Conservation (phyloP, 2,329 filamentous ascomycete species). For the Ilyonectria destructans region DNA sequence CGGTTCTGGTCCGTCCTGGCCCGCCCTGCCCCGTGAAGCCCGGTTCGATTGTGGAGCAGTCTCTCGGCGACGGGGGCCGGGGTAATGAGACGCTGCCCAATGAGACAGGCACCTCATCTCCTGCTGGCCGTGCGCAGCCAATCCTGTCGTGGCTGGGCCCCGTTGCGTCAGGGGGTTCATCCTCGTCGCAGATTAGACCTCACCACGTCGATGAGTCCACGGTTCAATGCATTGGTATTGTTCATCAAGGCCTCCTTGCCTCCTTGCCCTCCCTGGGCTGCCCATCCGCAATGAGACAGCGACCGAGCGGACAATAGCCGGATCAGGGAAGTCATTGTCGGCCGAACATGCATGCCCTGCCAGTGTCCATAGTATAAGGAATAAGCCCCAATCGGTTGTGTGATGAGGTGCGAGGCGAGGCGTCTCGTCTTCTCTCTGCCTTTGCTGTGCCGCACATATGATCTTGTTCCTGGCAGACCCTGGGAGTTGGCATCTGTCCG, state of each 20-base stretch:
- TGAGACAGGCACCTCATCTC: slow-evolving; percentile 44
- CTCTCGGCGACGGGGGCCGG: slow-evolving; percentile 34
- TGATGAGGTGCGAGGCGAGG: not conserved
- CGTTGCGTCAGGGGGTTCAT: slow-evolving; percentile 37
- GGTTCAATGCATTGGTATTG: slow-evolving; percentile 19
- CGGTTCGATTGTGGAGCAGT: slow-evolving; percentile 37
- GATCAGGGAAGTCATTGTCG: slow-evolving; percentile 37
- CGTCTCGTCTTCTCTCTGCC: not conserved
- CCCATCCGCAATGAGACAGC: slow-evolving; percentile 29
- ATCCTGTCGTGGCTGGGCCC: slow-evolving; percentile 41
- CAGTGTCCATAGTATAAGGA: slow-evolving; percentile 28
- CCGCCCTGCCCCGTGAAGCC: slow-evolving; percentile 28
- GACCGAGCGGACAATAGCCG: slow-evolving; percentile 36
- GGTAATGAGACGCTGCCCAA: slow-evolving; percentile 49
- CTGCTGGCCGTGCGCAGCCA: slow-evolving; percentile 43
- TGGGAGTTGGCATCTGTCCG: not conserved
- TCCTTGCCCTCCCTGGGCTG: slow-evolving; percentile 15
- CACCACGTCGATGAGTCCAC: slow-evolving; percentile 30
- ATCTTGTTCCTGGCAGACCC: not conserved
- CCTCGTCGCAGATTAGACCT: slow-evolving; percentile 43
- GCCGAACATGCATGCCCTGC: slow-evolving; percentile 13
- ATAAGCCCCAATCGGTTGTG: slow-evolving; percentile 10
- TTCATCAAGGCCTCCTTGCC: slow-evolving; percentile 7
- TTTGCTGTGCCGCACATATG: slow-evolving; percentile 5
- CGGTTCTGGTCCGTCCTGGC: slow-evolving; percentile 33